A percentile compares a stretch with the other conserved stretches of the same genome.
phyloP scores from a whole-genome alignment of 495 filamentous ascomycete species.

The Aspergillus conjunctus region DNA sequence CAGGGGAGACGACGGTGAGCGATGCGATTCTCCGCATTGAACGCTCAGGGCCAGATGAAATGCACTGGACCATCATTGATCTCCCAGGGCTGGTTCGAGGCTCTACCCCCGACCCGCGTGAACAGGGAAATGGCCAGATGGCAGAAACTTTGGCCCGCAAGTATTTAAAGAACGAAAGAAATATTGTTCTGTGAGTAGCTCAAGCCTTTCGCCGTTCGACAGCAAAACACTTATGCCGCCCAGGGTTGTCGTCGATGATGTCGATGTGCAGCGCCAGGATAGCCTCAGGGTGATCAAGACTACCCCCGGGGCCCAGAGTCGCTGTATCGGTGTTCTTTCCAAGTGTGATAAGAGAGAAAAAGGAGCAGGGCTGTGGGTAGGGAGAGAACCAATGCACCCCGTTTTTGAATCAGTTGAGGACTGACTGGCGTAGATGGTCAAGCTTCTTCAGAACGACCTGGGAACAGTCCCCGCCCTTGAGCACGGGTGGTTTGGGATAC shows the following conservation, averaged over 20 bases:
- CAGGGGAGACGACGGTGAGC: background rate
- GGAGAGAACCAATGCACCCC: too few relatives aligned
- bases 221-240: too few relatives aligned
- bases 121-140: background rate
- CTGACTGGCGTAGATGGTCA: slow-evolving; percentile 6
- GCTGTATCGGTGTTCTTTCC: slow-evolving; percentile 5
- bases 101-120: background rate
- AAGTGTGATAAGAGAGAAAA: slow-evolving; percentile 13
- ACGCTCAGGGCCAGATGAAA: slow-evolving; percentile 13
- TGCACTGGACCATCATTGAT: slow-evolving; percentile 16
- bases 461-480: slow-evolving; percentile 2
- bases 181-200: slow-evolving; percentile 17
- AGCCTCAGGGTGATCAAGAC: background rate
- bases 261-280: slow-evolving; percentile 9
- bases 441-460: slow-evolving; percentile 10
- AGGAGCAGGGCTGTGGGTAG: slow-evolving; percentile 8
- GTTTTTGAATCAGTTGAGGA: too few relatives aligned
- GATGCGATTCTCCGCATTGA: slow-evolving; percentile 12
- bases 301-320: background rate
- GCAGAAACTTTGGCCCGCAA: background rate
- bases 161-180: slow-evolving; percentile 10
- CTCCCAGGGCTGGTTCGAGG: slow-evolving; percentile 8
- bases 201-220: too few relatives aligned
- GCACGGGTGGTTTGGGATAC: slow-evolving; percentile 14
- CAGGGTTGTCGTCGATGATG: slow-evolving; percentile 11